Percentiles rank a stretch among this genome's conserved stretches.
Conservation (phyloP, 495 filamentous ascomycete species). For the Tuber aestivum region DNA sequence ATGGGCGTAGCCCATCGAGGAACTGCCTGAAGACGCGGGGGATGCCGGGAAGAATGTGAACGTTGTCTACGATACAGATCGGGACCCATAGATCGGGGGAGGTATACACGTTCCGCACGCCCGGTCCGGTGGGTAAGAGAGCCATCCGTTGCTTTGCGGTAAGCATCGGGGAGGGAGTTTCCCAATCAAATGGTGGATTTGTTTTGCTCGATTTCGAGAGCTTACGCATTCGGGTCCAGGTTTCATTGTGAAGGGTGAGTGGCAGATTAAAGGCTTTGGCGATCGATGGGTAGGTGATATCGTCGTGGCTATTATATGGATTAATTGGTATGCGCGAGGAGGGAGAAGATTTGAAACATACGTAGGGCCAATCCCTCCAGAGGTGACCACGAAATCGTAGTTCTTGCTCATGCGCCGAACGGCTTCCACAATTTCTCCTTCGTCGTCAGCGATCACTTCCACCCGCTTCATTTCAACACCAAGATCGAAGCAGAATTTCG, state of each 20-base stretch:
- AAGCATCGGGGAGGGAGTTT: conserved; percentile 67
- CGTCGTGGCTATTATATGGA: conserved; percentile 59
- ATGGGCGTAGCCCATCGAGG: conserved; percentile 67
- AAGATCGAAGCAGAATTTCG: conserved; percentile 85
- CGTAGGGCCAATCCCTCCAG: conserved; percentile 93
- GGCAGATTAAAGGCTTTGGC: conserved; percentile 78
- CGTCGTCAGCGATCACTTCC: conserved; percentile 89
- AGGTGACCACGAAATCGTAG: conserved; percentile 92
- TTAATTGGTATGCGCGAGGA: background rate
- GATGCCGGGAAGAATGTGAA: conserved; percentile 89
- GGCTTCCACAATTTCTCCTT: conserved; percentile 82
- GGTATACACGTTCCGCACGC: conserved; percentile 66
- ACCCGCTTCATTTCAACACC: conserved; percentile 82
- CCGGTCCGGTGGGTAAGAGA: conserved; percentile 67
- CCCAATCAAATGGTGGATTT: conserved; percentile 76
- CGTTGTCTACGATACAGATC: conserved; percentile 77
- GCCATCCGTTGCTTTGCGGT: conserved; percentile 86
- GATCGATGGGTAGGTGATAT: conserved; percentile 93
- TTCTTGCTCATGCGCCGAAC: conserved; percentile 73
- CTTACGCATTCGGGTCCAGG: conserved; percentile 74
- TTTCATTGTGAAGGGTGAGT: conserved; percentile 66
- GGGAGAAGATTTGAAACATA: conserved; percentile 43
- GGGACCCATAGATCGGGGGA: conserved; percentile 86
- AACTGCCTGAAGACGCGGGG: conserved; percentile 74
- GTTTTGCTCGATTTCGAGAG: conserved; percentile 65